Base-by-base conservation (phyloP, 345 rosid genomes). In the sweet orange (Citrus sinensis) region DNA sequence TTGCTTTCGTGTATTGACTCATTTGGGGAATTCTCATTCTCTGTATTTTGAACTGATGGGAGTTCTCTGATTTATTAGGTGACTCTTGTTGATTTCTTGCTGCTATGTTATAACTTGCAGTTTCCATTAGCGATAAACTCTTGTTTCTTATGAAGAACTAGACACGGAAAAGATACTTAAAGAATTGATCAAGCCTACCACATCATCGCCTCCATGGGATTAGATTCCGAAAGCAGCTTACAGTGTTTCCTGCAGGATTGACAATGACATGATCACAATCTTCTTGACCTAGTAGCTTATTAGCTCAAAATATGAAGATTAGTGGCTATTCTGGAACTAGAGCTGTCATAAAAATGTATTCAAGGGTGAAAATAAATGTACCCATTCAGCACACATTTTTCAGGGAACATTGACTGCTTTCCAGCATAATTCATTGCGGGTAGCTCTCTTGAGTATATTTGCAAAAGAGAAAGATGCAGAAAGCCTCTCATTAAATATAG, bases 381-480 rank as follows among this genome's bases (percentile, higher is more conserved):
- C 97, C 94, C 95, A 62, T 87, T 91, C 25, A 84, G 84, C 78
- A 91, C 81, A 9, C 95, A 91, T 90, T 82, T 88, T 71, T 90
- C 88, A 13, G 91, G 90, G 71, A 93, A 93, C 62, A 67, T 80
- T 46, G 97, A 90, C 72, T 81, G 87, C 75, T 91, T 80, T 91
- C 91, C 94, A 78, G 92, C 93, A 84, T 80, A 91, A 35, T 80
- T 91, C 94, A 93, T 90, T 75, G 87, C 64, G 17, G 94, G 97
- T 25, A 93, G 79, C 80, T 93, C 95, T 75, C 80, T 81, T 16
- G 80, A 78, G 84, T 93, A 93, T 75, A 93, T 76, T 71, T 77
- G 81, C 54, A 90, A 67, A 32, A 40, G 30, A 46, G n/a, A 71
- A 51, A 9, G 22, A 14, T 17, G 29, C 20, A 19, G 17, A 17